phyloP scores from a whole-genome alignment of 345 rosid genomes.

The Lumnitzera littorea region DNA sequence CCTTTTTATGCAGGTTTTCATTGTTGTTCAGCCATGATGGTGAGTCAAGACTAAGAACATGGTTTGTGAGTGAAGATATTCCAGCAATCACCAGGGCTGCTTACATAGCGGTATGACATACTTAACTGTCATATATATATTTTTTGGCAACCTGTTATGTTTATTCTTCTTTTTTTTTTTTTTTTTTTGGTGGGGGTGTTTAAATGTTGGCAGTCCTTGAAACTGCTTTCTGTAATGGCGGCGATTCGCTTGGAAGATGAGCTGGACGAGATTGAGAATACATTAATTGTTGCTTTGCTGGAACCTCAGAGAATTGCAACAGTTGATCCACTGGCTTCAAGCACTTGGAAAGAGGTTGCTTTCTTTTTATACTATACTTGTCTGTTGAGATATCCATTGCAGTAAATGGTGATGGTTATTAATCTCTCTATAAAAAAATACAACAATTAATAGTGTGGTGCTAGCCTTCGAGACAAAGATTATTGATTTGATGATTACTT shows the following conservation, averaged over 20 bases:
- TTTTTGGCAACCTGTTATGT: background rate
- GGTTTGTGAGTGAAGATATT: constrained; percentile 98
- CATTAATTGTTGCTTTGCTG: constrained; percentile 49
- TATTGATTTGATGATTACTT: too few relatives aligned
- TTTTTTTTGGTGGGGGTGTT: too few relatives aligned
- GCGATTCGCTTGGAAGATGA: constrained; percentile 73
- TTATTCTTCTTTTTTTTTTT: too few relatives aligned
- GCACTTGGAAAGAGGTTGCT: constrained; percentile 86
- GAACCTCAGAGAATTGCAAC: constrained; percentile 38
- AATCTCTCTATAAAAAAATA: too few relatives aligned
- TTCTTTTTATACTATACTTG: too few relatives aligned
- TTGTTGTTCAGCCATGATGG: constrained; percentile 83
- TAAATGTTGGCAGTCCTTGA: constrained; percentile 56
- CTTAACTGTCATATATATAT: constrained; percentile 1
- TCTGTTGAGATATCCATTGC: too few relatives aligned
- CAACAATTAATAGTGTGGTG: too few relatives aligned
- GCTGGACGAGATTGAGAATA: constrained; percentile 61
- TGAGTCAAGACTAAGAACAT: constrained; percentile 95
- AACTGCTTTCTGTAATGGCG: constrained; percentile 84
- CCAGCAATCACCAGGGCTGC: constrained; percentile 87
- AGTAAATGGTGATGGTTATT: too few relatives aligned
- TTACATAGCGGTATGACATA: constrained; percentile 63
- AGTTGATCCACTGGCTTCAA: constrained; percentile 79
- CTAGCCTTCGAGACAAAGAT: too few relatives aligned
- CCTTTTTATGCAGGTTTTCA: constrained; percentile 57